Evolutionary conservation across 148 eudicot genomes (phyloP).

Genomic region (Fagopyrum homotropicum): DNA sequence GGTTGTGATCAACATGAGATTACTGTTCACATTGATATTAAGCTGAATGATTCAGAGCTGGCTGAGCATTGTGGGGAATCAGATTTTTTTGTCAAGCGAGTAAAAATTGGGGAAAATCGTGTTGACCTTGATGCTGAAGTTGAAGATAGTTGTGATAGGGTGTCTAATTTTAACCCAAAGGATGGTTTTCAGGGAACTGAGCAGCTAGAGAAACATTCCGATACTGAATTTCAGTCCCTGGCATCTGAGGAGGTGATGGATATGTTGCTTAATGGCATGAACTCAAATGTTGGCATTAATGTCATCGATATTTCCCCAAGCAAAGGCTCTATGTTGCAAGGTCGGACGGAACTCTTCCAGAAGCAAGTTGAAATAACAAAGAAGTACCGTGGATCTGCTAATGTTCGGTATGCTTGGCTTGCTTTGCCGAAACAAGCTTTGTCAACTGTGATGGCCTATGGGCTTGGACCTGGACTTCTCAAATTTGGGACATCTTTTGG

Average conservation of each 20-base stretch:
- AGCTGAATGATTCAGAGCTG: conserved; percentile 32
- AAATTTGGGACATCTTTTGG: conserved; percentile 45
- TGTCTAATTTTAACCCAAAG: conserved; percentile 29
- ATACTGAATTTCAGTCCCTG: conserved; percentile 15
- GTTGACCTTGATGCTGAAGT: conserved; percentile 28
- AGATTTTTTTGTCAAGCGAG: conserved; percentile 40
- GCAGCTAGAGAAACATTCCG: conserved; percentile 20
- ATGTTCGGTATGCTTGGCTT: conserved; percentile 86
- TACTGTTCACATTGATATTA: conserved; percentile 71
- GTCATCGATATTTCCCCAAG: conserved; percentile 33
- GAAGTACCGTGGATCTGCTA: conserved; percentile 59
- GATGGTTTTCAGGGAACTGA: conserved; percentile 20
- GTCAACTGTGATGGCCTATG: conserved; percentile 41
- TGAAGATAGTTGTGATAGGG: conserved; percentile 42
- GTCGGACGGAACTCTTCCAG: conserved; percentile 59
- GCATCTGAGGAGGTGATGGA: conserved; percentile 35
- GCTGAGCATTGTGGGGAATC: conserved; percentile 67
- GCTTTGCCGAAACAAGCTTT: conserved; percentile 45
- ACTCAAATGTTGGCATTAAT: conserved; percentile 25
- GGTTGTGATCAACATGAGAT: conserved; percentile 37
- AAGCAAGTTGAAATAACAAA: conserved; percentile 70
- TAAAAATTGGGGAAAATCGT: conserved; percentile 23
- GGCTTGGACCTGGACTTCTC: conserved; percentile 44
- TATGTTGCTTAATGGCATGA: conserved; percentile 44
- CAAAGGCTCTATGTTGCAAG: conserved; percentile 35